phyloP scores from a whole-genome alignment of 192 early-diverging fungal genomes.

The Rhizophagus sp. region DNA sequence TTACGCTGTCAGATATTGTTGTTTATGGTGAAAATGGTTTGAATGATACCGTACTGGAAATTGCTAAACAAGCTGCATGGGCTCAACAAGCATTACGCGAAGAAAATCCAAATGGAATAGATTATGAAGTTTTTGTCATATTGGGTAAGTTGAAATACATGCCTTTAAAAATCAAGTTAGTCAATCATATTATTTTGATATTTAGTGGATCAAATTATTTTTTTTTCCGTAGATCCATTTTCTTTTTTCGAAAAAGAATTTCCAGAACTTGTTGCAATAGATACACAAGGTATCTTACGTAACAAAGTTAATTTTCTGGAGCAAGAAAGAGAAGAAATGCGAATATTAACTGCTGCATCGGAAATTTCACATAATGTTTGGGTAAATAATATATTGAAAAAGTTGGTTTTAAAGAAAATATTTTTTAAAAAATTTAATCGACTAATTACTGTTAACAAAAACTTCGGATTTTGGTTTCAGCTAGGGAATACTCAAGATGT shows the following conservation, averaged over 20 bases:
- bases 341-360: slow-evolving; percentile 43
- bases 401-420: neutral
- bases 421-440: too few species aligned
- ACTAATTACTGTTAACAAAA: neutral
- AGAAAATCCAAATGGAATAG: slow-evolving; percentile 34
- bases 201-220: neutral
- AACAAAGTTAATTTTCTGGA: slow-evolving; percentile 53
- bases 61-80: slow-evolving; percentile 43
- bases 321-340: slow-evolving; percentile 55
- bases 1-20: slow-evolving; percentile 50
- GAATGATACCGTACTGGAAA: slow-evolving; percentile 30
- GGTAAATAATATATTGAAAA: slow-evolving; percentile 40
- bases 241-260: slow-evolving; percentile 42
- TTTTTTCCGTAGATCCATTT: slow-evolving; percentile 41
- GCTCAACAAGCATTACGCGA: slow-evolving; percentile 44
- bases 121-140: slow-evolving; percentile 48
- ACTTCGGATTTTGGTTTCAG: slow-evolving; percentile 24
- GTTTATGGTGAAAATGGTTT: slow-evolving; percentile 46
- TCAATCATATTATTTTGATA: neutral
- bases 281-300: slow-evolving; percentile 35
- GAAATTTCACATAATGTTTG: slow-evolving; percentile 50
- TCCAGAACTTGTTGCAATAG: slow-evolving; percentile 40
- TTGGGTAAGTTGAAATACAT: slow-evolving; percentile 39
- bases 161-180: too few species aligned
- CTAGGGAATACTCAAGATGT: slow-evolving; percentile 48